Conservation (phyloP, 768 basidiomycete species). For the Lactifluus hygrophoroides region DNA sequence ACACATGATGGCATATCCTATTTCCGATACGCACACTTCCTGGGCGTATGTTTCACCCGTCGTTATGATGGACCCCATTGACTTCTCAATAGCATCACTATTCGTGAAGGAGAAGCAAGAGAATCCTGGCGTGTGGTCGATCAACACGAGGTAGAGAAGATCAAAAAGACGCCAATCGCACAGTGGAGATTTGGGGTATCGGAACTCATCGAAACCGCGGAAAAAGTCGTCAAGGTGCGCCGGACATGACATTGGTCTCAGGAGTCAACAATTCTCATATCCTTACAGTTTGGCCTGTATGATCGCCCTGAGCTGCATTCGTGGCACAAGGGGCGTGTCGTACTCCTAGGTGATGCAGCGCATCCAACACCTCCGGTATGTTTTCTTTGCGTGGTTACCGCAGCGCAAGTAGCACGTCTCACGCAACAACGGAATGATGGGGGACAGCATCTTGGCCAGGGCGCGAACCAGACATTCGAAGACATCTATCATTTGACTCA, state of each 20-base stretch:
- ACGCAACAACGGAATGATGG: not conserved
- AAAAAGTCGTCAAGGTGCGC: constrained; percentile 26
- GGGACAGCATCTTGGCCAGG: constrained; percentile 40
- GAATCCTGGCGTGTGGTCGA: constrained; percentile 37
- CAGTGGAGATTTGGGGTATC: constrained; percentile 25
- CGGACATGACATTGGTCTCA: not conserved
- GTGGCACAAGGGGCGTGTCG: constrained; percentile 36
- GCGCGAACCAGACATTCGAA: constrained; percentile 39
- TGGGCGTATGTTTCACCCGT: constrained; percentile 31
- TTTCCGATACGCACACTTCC: constrained; percentile 26
- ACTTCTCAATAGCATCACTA: constrained; percentile 26
- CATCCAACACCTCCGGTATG: constrained; percentile 40
- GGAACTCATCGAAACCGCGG: constrained; percentile 23
- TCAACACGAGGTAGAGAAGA: constrained; percentile 21
- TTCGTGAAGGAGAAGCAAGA: constrained; percentile 31
- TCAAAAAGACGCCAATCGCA: constrained; percentile 21
- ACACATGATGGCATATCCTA: constrained; percentile 32
- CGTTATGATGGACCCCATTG: not conserved
- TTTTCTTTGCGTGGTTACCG: not conserved
- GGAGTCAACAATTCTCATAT: not conserved
- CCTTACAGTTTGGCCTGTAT: constrained; percentile 34
- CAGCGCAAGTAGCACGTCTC: not conserved
- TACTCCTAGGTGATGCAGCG: constrained; percentile 39
- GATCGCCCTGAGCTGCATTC: constrained; percentile 34
- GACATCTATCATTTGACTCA: constrained; percentile 32